These are phyloP conservation scores for Conticribra weissflogii DNA, from an alignment of 108 stramenopile genomes.

Conservation along the genomic window DNA sequence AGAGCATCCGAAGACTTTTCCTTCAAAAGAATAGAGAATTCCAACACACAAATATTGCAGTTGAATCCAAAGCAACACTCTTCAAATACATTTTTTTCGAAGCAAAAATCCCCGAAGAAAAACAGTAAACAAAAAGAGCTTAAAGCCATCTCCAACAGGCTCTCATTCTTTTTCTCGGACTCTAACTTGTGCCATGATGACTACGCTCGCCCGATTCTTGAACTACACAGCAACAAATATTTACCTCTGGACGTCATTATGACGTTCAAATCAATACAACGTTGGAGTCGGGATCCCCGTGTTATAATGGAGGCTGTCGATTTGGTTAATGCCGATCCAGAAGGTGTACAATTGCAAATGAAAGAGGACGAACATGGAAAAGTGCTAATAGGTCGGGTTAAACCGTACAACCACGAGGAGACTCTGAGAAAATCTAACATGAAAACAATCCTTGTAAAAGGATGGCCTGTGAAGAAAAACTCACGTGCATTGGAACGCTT, in stretches of 20 bases:
- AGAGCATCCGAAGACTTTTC: no score
- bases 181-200: conserved; percentile 37
- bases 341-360: conserved; percentile 1
- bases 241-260: conserved; percentile 29
- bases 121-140: not conserved
- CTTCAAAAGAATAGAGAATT: no score
- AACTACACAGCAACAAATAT: conserved; percentile 17
- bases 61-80: no score
- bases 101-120: not conserved
- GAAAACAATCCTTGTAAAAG: conserved; percentile 27
- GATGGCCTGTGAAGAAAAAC: conserved; percentile 22
- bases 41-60: no score
- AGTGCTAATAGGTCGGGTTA: conserved; percentile 11
- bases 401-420: conserved; percentile 24
- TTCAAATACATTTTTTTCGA: no score
- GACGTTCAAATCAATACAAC: conserved; percentile 29
- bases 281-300: conserved; percentile 1
- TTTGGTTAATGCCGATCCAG: not conserved
- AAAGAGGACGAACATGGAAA: conserved; percentile 1
- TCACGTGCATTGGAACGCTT: conserved; percentile 22
- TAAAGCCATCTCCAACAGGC: conserved; percentile 9
- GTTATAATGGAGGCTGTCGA: conserved; percentile 17
- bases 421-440: conserved; percentile 10
- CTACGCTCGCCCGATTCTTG: conserved; percentile 34
- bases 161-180: conserved; percentile 46